phyloP scores from a whole-genome alignment of 2,329 filamentous ascomycete genomes.

The Clarireedia hainanense region DNA sequence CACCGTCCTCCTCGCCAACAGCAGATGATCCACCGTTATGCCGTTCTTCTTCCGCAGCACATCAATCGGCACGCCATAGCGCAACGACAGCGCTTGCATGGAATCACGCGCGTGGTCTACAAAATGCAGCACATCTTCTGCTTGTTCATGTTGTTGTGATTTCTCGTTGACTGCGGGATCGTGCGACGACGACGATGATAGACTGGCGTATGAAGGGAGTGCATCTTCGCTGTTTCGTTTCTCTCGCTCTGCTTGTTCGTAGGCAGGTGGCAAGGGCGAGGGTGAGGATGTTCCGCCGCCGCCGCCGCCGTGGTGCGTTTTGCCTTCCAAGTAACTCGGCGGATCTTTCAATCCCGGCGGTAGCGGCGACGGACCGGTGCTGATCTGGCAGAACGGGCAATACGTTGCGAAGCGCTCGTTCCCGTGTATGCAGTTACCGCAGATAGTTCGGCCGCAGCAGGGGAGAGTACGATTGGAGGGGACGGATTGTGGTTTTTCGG shows the following conservation, averaged over 20 bases:
- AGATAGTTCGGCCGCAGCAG: slow-evolving; percentile 2
- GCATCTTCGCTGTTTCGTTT: background rate
- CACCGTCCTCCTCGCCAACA: slow-evolving; percentile 60
- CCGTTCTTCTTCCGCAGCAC: slow-evolving; percentile 60
- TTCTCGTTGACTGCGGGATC: no score
- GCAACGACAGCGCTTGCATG: slow-evolving; percentile 59
- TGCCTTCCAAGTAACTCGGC: slow-evolving; percentile 49
- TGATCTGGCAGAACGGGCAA: slow-evolving; percentile 70
- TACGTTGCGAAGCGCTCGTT: slow-evolving; percentile 1
- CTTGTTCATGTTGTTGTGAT: slow-evolving; percentile 20
- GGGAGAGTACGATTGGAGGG: slow-evolving; percentile 3
- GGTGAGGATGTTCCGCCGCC: background rate
- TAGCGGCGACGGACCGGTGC: slow-evolving; percentile 49
- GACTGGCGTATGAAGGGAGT: background rate
- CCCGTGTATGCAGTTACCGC: background rate
- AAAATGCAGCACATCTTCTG: slow-evolving; percentile 67
- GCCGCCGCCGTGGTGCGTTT: background rate
- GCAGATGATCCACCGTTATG: slow-evolving; percentile 62
- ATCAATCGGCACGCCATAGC: slow-evolving; percentile 59
- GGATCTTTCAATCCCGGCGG: slow-evolving; percentile 58
- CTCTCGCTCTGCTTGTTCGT: background rate
- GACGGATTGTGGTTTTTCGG: background rate
- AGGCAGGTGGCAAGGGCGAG: background rate
- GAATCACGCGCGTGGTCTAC: slow-evolving; percentile 62
- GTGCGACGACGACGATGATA: background rate